A percentile compares a stretch with the other conserved stretches of the same genome.
Evolutionary conservation across 495 filamentous ascomycete genomes (phyloP).

Genomic region (Ramalina peruviana): DNA sequence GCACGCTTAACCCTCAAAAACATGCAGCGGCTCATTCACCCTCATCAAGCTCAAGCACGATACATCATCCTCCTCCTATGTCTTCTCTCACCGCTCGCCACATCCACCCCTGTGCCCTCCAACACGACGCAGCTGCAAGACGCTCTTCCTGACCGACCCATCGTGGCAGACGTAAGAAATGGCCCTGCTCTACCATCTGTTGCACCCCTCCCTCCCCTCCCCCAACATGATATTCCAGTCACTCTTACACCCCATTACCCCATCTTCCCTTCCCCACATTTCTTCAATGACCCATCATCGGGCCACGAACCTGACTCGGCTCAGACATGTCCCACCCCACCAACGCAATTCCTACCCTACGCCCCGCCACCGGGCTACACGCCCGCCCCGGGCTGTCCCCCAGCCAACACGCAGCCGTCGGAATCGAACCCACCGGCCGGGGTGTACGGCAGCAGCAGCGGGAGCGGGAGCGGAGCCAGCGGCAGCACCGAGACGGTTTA

Average conservation of each 20-base stretch:
- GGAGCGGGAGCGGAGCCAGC: constrained; percentile 1
- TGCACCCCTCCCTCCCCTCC: too few species aligned
- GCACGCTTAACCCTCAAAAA: too few species aligned
- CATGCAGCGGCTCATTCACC: neutral
- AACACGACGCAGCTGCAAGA: neutral
- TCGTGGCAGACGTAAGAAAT: neutral
- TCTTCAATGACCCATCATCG: neutral
- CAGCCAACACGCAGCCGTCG: constrained; percentile 10
- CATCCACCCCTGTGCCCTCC: neutral
- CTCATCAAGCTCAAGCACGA: neutral
- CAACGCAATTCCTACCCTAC: constrained; percentile 13
- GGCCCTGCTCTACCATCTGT: too few species aligned
- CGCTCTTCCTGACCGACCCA: neutral
- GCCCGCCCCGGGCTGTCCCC: constrained; percentile 5
- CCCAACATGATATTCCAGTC: too few species aligned
- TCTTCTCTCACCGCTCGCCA: neutral
- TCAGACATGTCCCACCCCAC: constrained; percentile 11
- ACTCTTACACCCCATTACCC: neutral
- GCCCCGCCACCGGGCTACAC: constrained; percentile 8
- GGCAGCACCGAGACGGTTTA: neutral
- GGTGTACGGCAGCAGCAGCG: constrained; percentile 5
- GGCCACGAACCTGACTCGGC: neutral
- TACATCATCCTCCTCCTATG: neutral
- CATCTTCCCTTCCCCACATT: neutral
- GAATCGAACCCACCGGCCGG: constrained; percentile 12